Evolutionary conservation across 192 early-diverging fungal genomes (phyloP), one percentile per base, ranked within the genome.

Genomic region (Helicostylum pulchrum): DNA sequence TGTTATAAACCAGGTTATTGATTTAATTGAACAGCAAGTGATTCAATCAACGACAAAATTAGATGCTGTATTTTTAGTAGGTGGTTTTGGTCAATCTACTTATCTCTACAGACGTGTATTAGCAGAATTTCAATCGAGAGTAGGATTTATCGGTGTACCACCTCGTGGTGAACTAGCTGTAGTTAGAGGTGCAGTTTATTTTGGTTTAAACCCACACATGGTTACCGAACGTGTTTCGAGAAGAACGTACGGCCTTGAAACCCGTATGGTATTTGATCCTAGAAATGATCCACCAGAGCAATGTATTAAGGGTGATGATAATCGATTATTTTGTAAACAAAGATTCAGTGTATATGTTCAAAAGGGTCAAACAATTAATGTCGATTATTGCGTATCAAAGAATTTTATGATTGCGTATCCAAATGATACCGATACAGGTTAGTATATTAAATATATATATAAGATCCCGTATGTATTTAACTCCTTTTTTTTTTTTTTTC

Each of bases 151-250:
- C 31, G 79, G 66, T 34, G 77, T 73, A 42, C 72, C 72, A 45
- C 72, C 72, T 57, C 72, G 72, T 73, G 72, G 72, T 49, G 72
- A 73, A 45, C 52, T 73, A 50, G 80, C 80, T 47, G 80, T 84
- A 53, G 78, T 82, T 3, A 72, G 80, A 46, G 83, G 83, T 23
- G 83, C 80, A 15, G 83, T 83, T 45, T 78, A 76, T 59, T 80
- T 78, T 36, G 81, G 81, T 17, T 45, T 83, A 57, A 79, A 83
- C 30, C 78, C 81, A 47, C 63, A 69, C 17, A 68, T 79, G 43
- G 80, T 82, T 7, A 79, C 80, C 10, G 73, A 78, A 46, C 74
- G 80, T 45, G 78, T 82, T 20, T 78, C 80, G 20, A 70, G 80
- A 60, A 69, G 80, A 10, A 77, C 72, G 46, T 82, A 82, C 59